These are phyloP conservation scores for Perkinsela sp. DNA, from an alignment of 208 protist genomes.

Conservation along the genomic window DNA sequence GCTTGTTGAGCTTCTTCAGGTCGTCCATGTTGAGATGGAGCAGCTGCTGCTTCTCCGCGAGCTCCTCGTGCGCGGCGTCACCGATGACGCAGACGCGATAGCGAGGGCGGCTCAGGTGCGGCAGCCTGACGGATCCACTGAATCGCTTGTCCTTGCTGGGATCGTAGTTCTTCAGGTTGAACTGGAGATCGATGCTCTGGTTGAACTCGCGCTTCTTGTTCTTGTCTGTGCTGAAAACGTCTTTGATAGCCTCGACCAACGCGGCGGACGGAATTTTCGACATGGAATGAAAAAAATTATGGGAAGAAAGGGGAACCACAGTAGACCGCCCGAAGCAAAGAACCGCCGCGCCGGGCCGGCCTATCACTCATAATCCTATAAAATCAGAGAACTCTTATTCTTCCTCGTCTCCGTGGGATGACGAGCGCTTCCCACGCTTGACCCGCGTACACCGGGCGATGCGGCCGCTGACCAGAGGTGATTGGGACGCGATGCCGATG, in stretches of 20 bases:
- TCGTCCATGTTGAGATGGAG: constrained; percentile 83
- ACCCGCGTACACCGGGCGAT: constrained; percentile 81
- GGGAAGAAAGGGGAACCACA: too few species aligned
- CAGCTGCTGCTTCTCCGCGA: constrained; percentile 63
- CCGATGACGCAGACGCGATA: constrained; percentile 85
- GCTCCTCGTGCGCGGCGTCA: constrained; percentile 78
- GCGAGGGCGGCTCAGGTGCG: constrained; percentile 63
- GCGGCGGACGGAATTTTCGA: constrained; percentile 48
- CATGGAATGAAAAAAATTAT: constrained; percentile 17
- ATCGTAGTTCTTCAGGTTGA: constrained; percentile 99
- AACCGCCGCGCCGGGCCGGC: background rate
- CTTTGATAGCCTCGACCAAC: constrained; percentile 46
- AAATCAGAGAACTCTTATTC: too few species aligned
- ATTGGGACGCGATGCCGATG: constrained; percentile 87
- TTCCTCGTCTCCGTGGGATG: constrained; percentile 4
- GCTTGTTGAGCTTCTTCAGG: constrained; percentile 97
- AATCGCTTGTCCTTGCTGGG: constrained; percentile 98
- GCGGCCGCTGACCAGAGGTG: constrained; percentile 76
- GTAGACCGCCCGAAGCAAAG: too few species aligned
- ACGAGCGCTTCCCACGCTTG: constrained; percentile 5
- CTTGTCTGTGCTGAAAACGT: constrained; percentile 15
- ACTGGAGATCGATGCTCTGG: constrained; percentile 95
- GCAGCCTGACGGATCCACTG: constrained; percentile 77
- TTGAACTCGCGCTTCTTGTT: constrained; percentile 76
- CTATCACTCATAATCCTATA: too few species aligned